phyloP scores from a whole-genome alignment of 768 basidiomycete genomes.

The Heimioporus sp. region DNA sequence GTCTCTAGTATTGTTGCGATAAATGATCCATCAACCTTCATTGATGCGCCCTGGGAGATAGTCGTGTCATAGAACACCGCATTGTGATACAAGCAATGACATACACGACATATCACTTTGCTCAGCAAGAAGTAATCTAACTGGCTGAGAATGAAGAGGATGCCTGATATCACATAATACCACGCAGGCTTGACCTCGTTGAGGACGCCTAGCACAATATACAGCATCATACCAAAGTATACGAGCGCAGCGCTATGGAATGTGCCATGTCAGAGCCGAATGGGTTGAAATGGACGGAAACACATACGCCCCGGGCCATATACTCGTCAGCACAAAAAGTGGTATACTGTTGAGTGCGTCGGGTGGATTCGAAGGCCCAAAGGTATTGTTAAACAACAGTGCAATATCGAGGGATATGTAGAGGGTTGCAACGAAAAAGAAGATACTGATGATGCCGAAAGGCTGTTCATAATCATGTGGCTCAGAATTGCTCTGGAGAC shows the following conservation, averaged over 20 bases:
- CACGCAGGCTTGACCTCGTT: slow-evolving; percentile 78
- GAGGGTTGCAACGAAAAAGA: slow-evolving; percentile 67
- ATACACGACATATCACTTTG: slow-evolving; percentile 68
- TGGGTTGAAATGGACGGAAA: neutral
- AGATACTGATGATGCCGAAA: slow-evolving; percentile 50
- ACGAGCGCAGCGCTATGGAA: slow-evolving; percentile 54
- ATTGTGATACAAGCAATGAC: slow-evolving; percentile 21
- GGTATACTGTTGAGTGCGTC: slow-evolving; percentile 59
- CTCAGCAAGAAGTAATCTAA: slow-evolving; percentile 81
- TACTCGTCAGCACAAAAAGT: slow-evolving; percentile 75
- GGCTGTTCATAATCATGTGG: slow-evolving; percentile 44
- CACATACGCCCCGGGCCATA: slow-evolving; percentile 78
- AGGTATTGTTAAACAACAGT: slow-evolving; percentile 58
- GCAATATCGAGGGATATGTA: slow-evolving; percentile 87
- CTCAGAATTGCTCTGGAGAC: neutral
- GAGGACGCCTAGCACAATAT: slow-evolving; percentile 74
- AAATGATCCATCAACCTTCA: slow-evolving; percentile 83
- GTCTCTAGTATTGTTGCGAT: slow-evolving; percentile 84
- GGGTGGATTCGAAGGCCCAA: slow-evolving; percentile 60
- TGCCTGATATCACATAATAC: slow-evolving; percentile 71
- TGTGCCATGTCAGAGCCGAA: slow-evolving; percentile 1
- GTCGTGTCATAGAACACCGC: slow-evolving; percentile 9
- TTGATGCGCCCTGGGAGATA: slow-evolving; percentile 50
- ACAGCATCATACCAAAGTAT: slow-evolving; percentile 76
- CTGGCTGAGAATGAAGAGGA: slow-evolving; percentile 78